Percentiles rank a stretch among this genome's conserved stretches.
Evolutionary conservation across 2,329 filamentous ascomycete genomes (phyloP).

Genomic region (Hypoxylon sp.): DNA sequence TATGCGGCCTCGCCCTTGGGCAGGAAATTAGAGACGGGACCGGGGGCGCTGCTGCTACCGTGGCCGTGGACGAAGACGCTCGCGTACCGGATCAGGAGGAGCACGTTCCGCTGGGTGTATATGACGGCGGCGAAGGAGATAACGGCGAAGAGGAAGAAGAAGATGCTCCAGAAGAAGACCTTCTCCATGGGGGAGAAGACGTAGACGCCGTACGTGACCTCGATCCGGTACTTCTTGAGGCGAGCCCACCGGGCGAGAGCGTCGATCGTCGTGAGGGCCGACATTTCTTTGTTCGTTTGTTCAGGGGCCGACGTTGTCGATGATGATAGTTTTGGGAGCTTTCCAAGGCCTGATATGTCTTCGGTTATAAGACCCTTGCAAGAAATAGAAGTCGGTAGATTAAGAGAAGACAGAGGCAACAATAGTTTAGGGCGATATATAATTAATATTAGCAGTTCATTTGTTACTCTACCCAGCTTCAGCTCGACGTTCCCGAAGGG

Average conservation of each 20-base stretch:
- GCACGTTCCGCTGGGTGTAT: constrained; percentile 76
- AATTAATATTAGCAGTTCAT: constrained; percentile 11
- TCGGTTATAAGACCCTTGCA: constrained; percentile 1
- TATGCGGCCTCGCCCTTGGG: constrained; percentile 16
- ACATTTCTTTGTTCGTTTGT: constrained; percentile 10
- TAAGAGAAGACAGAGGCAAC: constrained; percentile 8
- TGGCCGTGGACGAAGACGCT: constrained; percentile 23
- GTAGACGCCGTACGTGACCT: constrained; percentile 83
- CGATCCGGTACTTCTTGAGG: constrained; percentile 83
- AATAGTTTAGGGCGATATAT: constrained; percentile 16
- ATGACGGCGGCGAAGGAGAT: constrained; percentile 74
- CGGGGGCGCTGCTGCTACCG: constrained; percentile 5
- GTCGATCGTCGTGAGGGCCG: constrained; percentile 37
- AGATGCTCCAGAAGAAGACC: constrained; percentile 80
- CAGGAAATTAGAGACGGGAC: constrained; percentile 16
- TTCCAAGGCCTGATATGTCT: constrained; percentile 16
- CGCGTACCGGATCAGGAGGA: constrained; percentile 59
- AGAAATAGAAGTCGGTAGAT: constrained; percentile 10
- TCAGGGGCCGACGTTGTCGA: constrained; percentile 3
- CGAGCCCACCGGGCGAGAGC: constrained; percentile 74
- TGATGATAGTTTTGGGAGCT: constrained; percentile 14
- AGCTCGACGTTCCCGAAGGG: constrained; percentile 13
- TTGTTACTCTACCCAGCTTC: constrained; percentile 13
- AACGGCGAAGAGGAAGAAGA: constrained; percentile 77
- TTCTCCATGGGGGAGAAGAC: constrained; percentile 84